Evolutionary conservation across 306 rosid genomes (phyloP), one percentile per base, ranked within the genome.

Genomic region (Leucaena leucocephala): DNA sequence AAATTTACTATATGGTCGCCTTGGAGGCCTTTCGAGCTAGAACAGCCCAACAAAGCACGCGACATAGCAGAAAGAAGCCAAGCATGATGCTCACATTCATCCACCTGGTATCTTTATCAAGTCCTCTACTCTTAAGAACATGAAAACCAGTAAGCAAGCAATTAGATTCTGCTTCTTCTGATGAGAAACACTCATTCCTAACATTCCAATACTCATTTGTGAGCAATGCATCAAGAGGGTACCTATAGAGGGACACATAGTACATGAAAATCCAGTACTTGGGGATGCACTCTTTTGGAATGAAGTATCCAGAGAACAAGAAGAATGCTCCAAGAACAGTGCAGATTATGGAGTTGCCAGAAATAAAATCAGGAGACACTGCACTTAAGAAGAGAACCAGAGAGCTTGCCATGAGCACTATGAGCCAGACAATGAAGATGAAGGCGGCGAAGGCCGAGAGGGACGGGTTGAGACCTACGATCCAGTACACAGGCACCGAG

Each of bases 291-390:
- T 91, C 91, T 72, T 85, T 94, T 4, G 98, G 97, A 14, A 94
- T 94, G 87, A 94, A 94, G 87, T 94, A 94, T 21, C 98, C 97
- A 1, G 97, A 94, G 90, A 94, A 92, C 52, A 94, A 87, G 49
- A 94, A 92, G 83, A 91, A 94, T 4, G 93, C 91, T 52, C 97
- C 97, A 17, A 94, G 92, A 54, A 94, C 97, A 4, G 97, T 89
- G 87, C 89, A 89, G 65, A 91, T 92, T 8, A 94, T 87, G 0
- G 98, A 92, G 43, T 92, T 92, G 63, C 98, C 98, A 2, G 98
- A 87, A 9, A 94, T 91, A 86, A 92, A 91, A 82, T 94, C 97
- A 1, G 98, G 95, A 6, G 98, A 91, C 4, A 94, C 80, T 10
- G 97, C 94, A 54, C 97, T 91, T 2, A 94, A 83, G 80, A 94